Evolutionary conservation across 2,329 filamentous ascomycete species (phyloP), one percentile per base, ranked within the genome.

Genomic region (Alternaria conjuncta): DNA sequence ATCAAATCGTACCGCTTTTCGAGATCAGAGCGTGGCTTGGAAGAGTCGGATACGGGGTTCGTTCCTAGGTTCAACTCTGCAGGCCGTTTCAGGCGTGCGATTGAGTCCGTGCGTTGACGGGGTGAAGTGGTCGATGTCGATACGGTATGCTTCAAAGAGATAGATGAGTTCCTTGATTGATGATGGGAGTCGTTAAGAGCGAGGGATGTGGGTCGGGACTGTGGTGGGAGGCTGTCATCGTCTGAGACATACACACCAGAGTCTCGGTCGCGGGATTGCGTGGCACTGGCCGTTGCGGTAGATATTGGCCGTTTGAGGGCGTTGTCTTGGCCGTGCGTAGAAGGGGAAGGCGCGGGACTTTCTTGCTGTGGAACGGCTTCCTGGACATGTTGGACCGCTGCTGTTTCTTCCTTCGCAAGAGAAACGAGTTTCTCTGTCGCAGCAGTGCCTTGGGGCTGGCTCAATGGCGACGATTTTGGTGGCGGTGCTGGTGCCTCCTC

Each of bases 1-100:
- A 79, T 74, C 9, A 78, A 26, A 20, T 74, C 74, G 57, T 70
- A 74, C 2, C 75, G 73, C 55, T 71, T 58, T 41, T 79, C 75
- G 21, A 79, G 75, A 54, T 79, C 75, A 5, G 76, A 75, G 54
- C 70, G 69, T 9, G 74, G 73, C 57, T 71, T 74, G 13, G 63
- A 44, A 3, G 62, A 11, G 11, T 65, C 47, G n/a, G 46, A 6
- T 6, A 66, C 54, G 1, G 58, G 45, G 30, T 30, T 64, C 15
- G 65, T 63, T 41, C 67, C 62, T 4, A 79, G 68, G 12, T 79
- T 76, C 6, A 78, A 55, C 36, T 78, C 75, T 20, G 74, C 72
- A 4, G 76, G 74, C 4, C 75, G 69, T 36, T 68, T 70, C 11
- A 78, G 67, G 30, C 71, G 72, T 20, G 32, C 49, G 1, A 50